Evolutionary conservation across 192 early-diverging fungal genomes (phyloP).

Genomic region (Cladochytrium replicatum): DNA sequence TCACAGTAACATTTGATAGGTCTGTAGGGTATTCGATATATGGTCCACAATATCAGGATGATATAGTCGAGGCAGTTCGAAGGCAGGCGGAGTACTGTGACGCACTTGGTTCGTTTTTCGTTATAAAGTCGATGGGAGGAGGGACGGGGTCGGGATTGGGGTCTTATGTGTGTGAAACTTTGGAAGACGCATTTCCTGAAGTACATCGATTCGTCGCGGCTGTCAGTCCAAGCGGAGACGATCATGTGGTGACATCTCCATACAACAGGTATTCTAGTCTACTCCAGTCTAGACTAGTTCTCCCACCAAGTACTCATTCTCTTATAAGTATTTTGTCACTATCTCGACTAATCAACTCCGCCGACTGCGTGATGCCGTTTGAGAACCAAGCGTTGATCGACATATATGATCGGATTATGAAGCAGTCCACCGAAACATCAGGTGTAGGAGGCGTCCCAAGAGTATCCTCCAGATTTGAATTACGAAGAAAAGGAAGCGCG

Average conservation of each 20-base stretch:
- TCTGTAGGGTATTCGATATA: conserved; percentile 42
- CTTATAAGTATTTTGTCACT: conserved; percentile 32
- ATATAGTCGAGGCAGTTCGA: conserved; percentile 31
- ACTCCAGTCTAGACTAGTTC: not conserved
- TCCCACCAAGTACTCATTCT: conserved; percentile 4
- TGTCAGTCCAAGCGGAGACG: conserved; percentile 34
- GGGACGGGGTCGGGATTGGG: conserved; percentile 55
- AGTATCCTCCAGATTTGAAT: conserved; percentile 9
- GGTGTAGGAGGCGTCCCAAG: not conserved
- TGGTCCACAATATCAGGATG: conserved; percentile 26
- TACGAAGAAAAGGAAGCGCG: conserved; percentile 4
- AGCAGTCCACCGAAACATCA: conserved; percentile 4
- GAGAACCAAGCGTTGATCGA: conserved; percentile 45
- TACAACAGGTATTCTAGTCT: conserved; percentile 34
- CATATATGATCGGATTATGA: conserved; percentile 27
- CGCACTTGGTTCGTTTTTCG: conserved; percentile 41
- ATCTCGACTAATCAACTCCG: conserved; percentile 24
- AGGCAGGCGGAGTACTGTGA: conserved; percentile 45
- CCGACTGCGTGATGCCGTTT: conserved; percentile 43
- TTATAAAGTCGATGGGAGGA: conserved; percentile 39
- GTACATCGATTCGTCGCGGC: conserved; percentile 27
- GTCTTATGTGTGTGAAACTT: conserved; percentile 23
- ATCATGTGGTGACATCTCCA: conserved; percentile 50
- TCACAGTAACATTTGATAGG: conserved; percentile 11
- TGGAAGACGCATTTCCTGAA: conserved; percentile 32